Evolutionary conservation across 345 rosid genomes (phyloP), one percentile per base, ranked within the genome.

Genomic region (Eucalyptus pauciflora): DNA sequence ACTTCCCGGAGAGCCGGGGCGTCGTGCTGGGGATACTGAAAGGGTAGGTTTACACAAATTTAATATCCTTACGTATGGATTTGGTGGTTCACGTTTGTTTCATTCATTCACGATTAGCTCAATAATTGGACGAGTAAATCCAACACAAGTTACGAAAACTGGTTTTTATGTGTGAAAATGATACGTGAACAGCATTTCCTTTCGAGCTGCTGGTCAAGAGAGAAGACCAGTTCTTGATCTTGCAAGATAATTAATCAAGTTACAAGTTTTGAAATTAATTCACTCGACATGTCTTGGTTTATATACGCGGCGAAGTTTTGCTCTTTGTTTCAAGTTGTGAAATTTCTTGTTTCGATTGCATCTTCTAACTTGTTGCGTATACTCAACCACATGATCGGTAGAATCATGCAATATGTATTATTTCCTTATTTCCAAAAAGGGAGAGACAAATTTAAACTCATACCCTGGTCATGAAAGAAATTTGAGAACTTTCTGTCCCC

Each of bases 1-100:
- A 95, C 81, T 95, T 95, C 91, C 96, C 96, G 0, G 94, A 93
- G 88, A 93, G 94, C 81, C 92, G 97, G 0, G 97, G 97, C 7
- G 93, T 60, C 41, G 94, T 94, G 54, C 89, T 95, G 37, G 96
- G 96, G 64, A 88, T 95, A 29, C 87, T 95, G 41, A 95, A 95
- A 88, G 96, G 90, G 20, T 89, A 37, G 25, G 81, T 41, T 18
- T 18, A 33, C 46, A 20, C 81, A 37, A 71, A 37, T 37, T 41
- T 37, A 37, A 3, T 18, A 18, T 18, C 22, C 95, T 12, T 92
- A 90, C 46, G 93, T 95, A 33, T 71, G 11, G 13, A 71, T 71
- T 71, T 18, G 81, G 81, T 3, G 46, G 81, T 71, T 71, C 87
- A 86, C 45, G 60, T 50, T 86, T 18, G 87, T 71, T 71, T 71